phyloP scores from a whole-genome alignment of 176 grass and related monocot genomes.

The Raddia distichophylla region DNA sequence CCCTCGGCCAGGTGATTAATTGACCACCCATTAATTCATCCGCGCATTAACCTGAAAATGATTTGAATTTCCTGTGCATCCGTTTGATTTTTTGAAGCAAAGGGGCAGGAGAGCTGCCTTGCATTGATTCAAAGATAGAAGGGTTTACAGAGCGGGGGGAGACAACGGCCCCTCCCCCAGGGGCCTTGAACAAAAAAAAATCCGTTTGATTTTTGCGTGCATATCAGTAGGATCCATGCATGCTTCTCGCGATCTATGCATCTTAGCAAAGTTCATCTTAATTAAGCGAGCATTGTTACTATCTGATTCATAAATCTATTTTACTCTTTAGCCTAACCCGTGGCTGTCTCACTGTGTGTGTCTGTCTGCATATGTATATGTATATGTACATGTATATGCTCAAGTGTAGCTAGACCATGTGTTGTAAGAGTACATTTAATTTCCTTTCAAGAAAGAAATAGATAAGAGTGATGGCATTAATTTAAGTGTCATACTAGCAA shows the following conservation, averaged over 20 bases:
- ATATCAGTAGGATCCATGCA: neutral
- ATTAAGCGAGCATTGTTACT: conserved; percentile 1
- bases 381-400: neutral
- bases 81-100: neutral
- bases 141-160: too few species aligned
- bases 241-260: neutral
- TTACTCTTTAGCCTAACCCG: too few species aligned
- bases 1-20: conserved; percentile 65
- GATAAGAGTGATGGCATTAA: neutral
- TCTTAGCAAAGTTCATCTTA: neutral
- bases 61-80: neutral
- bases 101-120: too few species aligned
- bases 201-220: neutral
- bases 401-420: neutral
- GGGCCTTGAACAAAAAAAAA: too few species aligned
- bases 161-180: too few species aligned
- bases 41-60: too few species aligned
- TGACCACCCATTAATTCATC: too few species aligned
- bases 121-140: too few species aligned
- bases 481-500: conserved; percentile 8
- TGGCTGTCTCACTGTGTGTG: too few species aligned
- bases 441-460: neutral
- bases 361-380: too few species aligned
- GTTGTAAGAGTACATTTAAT: neutral
- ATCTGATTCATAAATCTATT: neutral